Conservation (phyloP, 1,284 basidiomycete genomes). For the Athelia psychrophila region DNA sequence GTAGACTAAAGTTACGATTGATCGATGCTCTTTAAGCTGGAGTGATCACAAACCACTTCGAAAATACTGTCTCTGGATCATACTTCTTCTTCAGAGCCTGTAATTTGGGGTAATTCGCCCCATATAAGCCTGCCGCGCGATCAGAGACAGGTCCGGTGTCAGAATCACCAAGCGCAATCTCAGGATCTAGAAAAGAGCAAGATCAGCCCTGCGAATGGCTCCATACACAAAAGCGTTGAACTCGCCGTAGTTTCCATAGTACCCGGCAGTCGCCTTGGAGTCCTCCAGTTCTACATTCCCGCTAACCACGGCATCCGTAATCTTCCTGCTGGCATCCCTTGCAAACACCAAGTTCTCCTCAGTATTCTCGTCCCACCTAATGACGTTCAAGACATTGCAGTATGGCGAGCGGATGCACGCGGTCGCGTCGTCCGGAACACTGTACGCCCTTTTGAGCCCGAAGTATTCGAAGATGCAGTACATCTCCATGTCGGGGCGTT, state of each 20-base stretch:
- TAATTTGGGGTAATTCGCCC: slow-evolving; percentile 41
- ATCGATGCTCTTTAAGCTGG: slow-evolving; percentile 26
- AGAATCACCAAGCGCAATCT: not conserved
- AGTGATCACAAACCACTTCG: slow-evolving; percentile 46
- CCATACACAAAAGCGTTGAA: not conserved
- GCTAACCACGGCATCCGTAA: slow-evolving; percentile 13
- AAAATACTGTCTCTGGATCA: slow-evolving; percentile 52
- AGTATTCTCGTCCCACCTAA: slow-evolving; percentile 34
- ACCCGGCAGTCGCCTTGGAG: slow-evolving; percentile 8
- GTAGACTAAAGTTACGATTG: too few relatives aligned
- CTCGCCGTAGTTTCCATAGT: slow-evolving; percentile 27
- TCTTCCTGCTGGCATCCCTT: slow-evolving; percentile 15
- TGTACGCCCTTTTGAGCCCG: slow-evolving; percentile 34
- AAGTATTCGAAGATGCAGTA: slow-evolving; percentile 35
- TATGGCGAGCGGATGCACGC: slow-evolving; percentile 36
- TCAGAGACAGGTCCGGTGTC: slow-evolving; percentile 6
- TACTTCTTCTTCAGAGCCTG: slow-evolving; percentile 48
- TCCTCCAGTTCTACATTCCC: slow-evolving; percentile 2
- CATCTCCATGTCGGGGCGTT: not conserved
- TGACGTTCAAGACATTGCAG: slow-evolving; percentile 27
- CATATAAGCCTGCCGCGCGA: slow-evolving; percentile 38
- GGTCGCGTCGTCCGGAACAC: slow-evolving; percentile 34
- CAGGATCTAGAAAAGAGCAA: not conserved
- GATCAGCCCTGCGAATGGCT: not conserved
- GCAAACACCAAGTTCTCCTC: slow-evolving; percentile 25